Evolutionary conservation across 352 stramenopile genomes (phyloP), one percentile per base, ranked within the genome.

Genomic region (Phytophthora boehmeriae): DNA sequence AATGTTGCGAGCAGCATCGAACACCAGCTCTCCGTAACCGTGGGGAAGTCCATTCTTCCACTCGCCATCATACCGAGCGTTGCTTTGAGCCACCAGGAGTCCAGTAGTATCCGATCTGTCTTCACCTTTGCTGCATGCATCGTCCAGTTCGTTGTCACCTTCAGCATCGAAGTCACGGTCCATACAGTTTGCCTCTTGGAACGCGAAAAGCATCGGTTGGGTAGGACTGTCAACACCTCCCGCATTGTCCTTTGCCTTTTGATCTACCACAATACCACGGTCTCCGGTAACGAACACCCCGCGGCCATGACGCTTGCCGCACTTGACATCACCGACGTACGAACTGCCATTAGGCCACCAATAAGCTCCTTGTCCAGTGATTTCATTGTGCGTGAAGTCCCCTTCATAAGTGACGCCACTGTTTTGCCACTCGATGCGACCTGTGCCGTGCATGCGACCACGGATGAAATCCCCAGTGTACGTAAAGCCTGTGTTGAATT

Each of bases 311-410:
- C 90, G 86, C 13, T 86, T 77, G 6, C 88, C 88, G 13, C 69
- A 43, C 25, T 78, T 59, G 0, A 97, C 78, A 8, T 88, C 68
- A 8, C 91, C 91, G 4, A 83, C 63, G 54, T 97, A 97, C 20
- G 58, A 79, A 27, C 75, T 93, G 1, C 89, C 90, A 63, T 97
- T 90, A 1, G 83, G 78, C 90, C 90, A 97, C 38, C 32, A 68
- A 54, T 92, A 95, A 38, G 49, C 66, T 0, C 90, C 88, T 16
- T 43, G 25, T 19, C 89, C 89, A 8, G 65, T 66, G 32, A 95
- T 82, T 44, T 86, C 75, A 42, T 95, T 96, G 54, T 88, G 75
- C 0, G 78, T 62, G 57, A 94, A 83, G 9, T 80, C 75, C 11
- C 86, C 88, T 53, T 91, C 83, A 54, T 93, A 96, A 22, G 70